These are phyloP conservation scores for Scheffersomyces stipitis DNA, from an alignment of 805 yeast genomes.

Conservation along the genomic window DNA sequence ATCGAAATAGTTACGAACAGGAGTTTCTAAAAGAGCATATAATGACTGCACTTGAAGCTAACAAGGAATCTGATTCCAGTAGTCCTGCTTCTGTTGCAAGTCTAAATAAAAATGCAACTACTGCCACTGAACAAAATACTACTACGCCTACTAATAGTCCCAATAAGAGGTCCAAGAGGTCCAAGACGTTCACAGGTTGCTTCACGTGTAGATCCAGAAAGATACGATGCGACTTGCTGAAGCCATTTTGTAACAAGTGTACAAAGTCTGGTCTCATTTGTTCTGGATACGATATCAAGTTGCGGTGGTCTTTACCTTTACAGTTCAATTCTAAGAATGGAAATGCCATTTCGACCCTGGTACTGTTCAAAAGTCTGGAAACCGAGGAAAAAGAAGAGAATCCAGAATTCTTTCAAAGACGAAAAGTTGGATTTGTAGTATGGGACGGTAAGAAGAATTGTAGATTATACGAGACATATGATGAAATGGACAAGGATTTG, in stretches of 20 bases:
- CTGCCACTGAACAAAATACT: no score
- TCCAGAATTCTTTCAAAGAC: conserved; percentile 59
- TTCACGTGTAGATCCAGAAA: conserved; percentile 82
- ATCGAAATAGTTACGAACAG: no score
- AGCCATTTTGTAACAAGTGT: conserved; percentile 75
- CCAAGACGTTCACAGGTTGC: conserved; percentile 83
- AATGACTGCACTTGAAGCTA: no score
- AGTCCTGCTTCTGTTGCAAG: no score
- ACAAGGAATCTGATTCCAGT: no score
- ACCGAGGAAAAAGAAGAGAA: conserved; percentile 17
- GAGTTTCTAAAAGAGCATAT: no score
- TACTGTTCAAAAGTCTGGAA: conserved; percentile 24
- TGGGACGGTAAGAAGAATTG: conserved; percentile 55
- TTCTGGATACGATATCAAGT: conserved; percentile 79
- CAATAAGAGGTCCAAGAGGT: conserved; percentile 21
- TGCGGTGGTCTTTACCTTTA: conserved; percentile 70
- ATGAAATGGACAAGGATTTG: conserved; percentile 76
- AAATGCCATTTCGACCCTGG: conserved; percentile 28
- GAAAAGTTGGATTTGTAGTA: conserved; percentile 70
- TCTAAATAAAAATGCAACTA: no score
- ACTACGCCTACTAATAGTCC: no score
- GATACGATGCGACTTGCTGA: conserved; percentile 73
- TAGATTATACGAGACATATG: conserved; percentile 63
- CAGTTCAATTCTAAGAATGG: conserved; percentile 29
- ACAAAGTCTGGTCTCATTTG: conserved; percentile 64